Evolutionary conservation across 768 basidiomycete genomes (phyloP).

Genomic region (Tylopilus intermedius): DNA sequence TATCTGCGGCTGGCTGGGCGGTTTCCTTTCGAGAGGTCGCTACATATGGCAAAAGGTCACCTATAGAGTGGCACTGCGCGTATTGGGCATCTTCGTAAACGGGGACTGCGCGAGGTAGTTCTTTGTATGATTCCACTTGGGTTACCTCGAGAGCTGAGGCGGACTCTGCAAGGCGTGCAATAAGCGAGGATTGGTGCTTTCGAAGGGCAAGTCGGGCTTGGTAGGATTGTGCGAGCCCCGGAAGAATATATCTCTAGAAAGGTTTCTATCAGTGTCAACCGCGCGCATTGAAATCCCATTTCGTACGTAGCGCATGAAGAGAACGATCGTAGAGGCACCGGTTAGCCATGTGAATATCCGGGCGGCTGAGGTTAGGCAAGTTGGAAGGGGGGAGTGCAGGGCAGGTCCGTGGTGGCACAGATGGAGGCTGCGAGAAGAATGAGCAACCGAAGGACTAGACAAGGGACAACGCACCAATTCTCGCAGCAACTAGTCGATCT

Average conservation of each 20-base stretch:
- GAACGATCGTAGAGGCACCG: constrained; percentile 54
- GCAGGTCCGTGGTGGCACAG: constrained; percentile 68
- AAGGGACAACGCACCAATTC: constrained; percentile 43
- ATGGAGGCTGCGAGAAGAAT: constrained; percentile 33
- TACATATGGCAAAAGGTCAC: constrained; percentile 30
- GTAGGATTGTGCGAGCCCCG: constrained; percentile 54
- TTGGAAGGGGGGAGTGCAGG: constrained; percentile 66
- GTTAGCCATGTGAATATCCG: constrained; percentile 63
- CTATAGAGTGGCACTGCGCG: constrained; percentile 41
- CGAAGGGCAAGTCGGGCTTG: constrained; percentile 59
- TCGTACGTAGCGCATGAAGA: constrained; percentile 65
- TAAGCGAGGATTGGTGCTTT: constrained; percentile 53
- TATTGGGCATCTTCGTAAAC: constrained; percentile 46
- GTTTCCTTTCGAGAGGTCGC: constrained; percentile 8
- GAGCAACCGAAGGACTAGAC: constrained; percentile 1
- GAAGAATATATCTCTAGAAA: constrained; percentile 62
- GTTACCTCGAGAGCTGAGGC: constrained; percentile 50
- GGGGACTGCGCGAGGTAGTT: constrained; percentile 51
- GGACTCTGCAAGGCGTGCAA: constrained; percentile 52
- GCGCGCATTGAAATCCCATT: not conserved
- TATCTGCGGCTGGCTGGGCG: constrained; percentile 19
- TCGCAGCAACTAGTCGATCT: constrained; percentile 55
- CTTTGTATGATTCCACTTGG: constrained; percentile 51
- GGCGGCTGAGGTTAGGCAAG: constrained; percentile 52
- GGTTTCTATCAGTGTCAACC: constrained; percentile 6